phyloP scores from a whole-genome alignment of 805 yeast genomes.

The Spathaspora sp. region DNA sequence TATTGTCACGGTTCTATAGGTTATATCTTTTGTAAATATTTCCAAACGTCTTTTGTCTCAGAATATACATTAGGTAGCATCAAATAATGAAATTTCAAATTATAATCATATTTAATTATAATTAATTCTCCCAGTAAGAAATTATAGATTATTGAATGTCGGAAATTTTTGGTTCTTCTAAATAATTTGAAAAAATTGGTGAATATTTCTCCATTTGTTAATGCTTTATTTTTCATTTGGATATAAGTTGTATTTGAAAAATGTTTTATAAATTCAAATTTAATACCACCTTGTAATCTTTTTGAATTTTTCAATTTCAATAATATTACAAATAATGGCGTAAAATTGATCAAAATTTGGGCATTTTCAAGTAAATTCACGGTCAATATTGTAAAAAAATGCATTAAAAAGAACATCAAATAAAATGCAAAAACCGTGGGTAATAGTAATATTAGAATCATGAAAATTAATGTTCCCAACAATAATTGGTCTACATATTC shows the following conservation, averaged over 20 bases:
- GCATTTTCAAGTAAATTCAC: constrained; percentile 54
- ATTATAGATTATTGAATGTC: constrained; percentile 16
- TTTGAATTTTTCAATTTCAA: constrained; percentile 76
- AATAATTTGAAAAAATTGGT: constrained; percentile 28
- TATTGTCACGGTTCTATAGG: too few relatives aligned
- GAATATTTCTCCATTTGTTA: constrained; percentile 33
- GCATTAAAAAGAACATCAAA: constrained; percentile 59
- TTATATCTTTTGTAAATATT: constrained; percentile 3
- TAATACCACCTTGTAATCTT: constrained; percentile 53
- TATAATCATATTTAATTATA: constrained; percentile 19
- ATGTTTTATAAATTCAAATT: constrained; percentile 21
- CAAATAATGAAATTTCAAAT: constrained; percentile 27
- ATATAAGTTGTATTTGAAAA: constrained; percentile 20
- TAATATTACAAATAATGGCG: constrained; percentile 81
- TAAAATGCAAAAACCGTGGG: constrained; percentile 91
- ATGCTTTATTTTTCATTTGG: constrained; percentile 32
- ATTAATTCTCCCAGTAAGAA: constrained; percentile 27
- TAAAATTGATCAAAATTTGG: constrained; percentile 69
- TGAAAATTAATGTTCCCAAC: constrained; percentile 84
- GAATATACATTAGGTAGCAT: constrained; percentile 32
- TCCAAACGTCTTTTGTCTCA: constrained; percentile 24
- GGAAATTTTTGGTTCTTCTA: constrained; percentile 25
- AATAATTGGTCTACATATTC: constrained; percentile 77
- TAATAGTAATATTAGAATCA: constrained; percentile 67
- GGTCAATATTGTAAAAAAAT: constrained; percentile 47